phyloP scores from a whole-genome alignment of 2,329 filamentous ascomycete species.

The Verticillium nonalfalfae region DNA sequence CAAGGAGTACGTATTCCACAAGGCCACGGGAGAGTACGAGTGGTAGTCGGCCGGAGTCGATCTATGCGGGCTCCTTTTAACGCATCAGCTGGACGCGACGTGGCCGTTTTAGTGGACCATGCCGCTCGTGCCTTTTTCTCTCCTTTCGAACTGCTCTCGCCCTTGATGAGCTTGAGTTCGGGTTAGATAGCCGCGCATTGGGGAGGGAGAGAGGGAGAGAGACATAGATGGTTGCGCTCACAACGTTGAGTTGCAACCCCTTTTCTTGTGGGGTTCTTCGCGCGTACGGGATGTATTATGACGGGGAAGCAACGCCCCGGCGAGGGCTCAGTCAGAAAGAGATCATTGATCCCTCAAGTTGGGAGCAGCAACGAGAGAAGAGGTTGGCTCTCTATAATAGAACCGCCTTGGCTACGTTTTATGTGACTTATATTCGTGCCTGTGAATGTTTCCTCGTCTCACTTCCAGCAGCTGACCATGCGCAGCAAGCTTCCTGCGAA shows the following conservation, averaged over 20 bases:
- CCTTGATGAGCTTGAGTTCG: neutral
- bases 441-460: no score
- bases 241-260: neutral
- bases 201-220: no score
- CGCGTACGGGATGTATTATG: neutral
- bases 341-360: neutral
- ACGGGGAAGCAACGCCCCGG: neutral
- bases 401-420: neutral
- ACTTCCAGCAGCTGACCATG: no score
- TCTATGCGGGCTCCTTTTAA: neutral
- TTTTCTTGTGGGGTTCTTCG: neutral
- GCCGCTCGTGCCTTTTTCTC: neutral
- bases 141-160: neutral
- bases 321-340: neutral
- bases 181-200: neutral
- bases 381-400: neutral
- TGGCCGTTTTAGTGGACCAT: neutral
- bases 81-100: neutral
- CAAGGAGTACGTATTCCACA: constrained; percentile 97
- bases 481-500: no score
- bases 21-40: constrained; percentile 94
- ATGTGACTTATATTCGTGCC: no score
- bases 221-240: neutral
- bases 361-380: neutral
- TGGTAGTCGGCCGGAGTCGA: constrained; percentile 54